Evolutionary conservation across 352 stramenopile genomes (phyloP), one percentile per base, ranked within the genome.

Genomic region (Phytophthora ramorum): DNA sequence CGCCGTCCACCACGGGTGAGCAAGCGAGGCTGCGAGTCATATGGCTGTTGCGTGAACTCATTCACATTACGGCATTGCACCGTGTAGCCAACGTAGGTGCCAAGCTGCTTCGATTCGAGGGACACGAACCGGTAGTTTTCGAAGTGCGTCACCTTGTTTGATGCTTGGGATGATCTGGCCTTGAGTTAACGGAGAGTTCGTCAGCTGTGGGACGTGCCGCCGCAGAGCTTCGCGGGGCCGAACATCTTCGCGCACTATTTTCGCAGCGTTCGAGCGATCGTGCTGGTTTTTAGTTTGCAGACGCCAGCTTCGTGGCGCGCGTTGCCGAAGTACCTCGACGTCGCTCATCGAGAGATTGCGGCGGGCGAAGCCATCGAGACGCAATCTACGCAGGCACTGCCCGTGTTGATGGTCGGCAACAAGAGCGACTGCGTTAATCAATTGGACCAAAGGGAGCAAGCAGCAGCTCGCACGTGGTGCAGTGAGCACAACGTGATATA

Each of bases 191-290:
- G 9, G 3, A 7, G 10, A 7, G 40, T 44, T 30, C 28, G 13
- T 19, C 1, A 91, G 80, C 52, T 91, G 0, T 91, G 83, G 80
- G 83, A 91, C 53, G 69, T 90, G 6, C 83, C 80, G n/a, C 68
- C 73, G 13, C 67, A 76, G 52, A 70, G 81, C 47, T 91, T 79
- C 50, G 64, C 69, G 0, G 78, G 83, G 13, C 57, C 69, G n/a
- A 49, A 34, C 20, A 87, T 91, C 58, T 64, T 79, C 38, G 54
- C 77, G 10, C 75, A 60, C 7, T 91, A 91, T 20, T 43, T 91
- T 16, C 13, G 47, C 17, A 50, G 63, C 4, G 44, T 69, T 0
- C 58, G 80, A 17, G 79, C 71, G 2, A 17, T 81, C 3, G 22
- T 87, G 20, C 45, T 91, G 13, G 59, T 91, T 13, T 90, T 83